Evolutionary conservation across 1,139 yeast species (phyloP).

Genomic region (Geotrichum candidum): DNA sequence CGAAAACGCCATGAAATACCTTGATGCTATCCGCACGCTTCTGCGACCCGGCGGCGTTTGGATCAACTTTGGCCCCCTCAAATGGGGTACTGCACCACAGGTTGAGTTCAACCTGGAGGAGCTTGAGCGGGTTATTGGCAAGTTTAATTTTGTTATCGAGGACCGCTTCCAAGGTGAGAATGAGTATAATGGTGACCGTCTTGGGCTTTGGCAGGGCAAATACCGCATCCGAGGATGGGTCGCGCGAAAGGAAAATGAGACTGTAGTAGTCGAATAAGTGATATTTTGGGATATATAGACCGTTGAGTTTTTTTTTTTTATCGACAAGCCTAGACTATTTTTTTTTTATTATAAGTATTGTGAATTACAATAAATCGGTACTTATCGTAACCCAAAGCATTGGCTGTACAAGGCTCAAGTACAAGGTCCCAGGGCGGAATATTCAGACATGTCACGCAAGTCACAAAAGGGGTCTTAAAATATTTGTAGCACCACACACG

Average conservation of each 20-base stretch:
- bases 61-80: slow-evolving; percentile 83
- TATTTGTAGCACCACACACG: too few species aligned
- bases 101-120: slow-evolving; percentile 69
- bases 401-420: too few species aligned
- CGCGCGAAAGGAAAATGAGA: slow-evolving; percentile 17
- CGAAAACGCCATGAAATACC: slow-evolving; percentile 66
- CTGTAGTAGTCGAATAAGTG: background rate
- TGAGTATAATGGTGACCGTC: slow-evolving; percentile 30
- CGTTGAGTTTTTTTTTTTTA: background rate
- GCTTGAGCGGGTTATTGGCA: slow-evolving; percentile 43
- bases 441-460: too few species aligned
- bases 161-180: slow-evolving; percentile 32
- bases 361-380: too few species aligned
- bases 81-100: slow-evolving; percentile 81
- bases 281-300: background rate
- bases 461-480: too few species aligned
- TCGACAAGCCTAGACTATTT: background rate
- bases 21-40: slow-evolving; percentile 50
- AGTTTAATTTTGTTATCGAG: slow-evolving; percentile 61
- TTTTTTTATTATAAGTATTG: background rate
- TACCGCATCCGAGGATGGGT: slow-evolving; percentile 31
- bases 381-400: too few species aligned
- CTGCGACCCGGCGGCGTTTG: slow-evolving; percentile 55
- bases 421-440: too few species aligned
- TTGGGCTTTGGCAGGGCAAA: slow-evolving; percentile 28